These are phyloP conservation scores for Rhododendron griersonianum DNA, from an alignment of 148 eudicot genomes.

Conservation along the genomic window DNA sequence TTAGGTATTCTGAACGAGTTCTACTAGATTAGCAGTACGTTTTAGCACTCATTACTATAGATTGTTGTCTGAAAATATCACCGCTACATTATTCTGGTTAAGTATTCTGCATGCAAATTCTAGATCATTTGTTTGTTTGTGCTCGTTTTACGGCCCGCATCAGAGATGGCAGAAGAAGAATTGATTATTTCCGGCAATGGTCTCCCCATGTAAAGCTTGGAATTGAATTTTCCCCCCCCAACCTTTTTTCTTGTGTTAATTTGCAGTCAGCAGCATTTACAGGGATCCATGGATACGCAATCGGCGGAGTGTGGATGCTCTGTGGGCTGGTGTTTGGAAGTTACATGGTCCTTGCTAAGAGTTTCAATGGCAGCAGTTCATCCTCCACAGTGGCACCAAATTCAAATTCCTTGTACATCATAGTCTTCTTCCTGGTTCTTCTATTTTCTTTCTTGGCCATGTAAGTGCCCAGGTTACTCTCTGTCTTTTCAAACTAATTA, in stretches of 20 bases:
- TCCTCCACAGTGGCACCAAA: conserved; percentile 14
- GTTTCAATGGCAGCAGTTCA: conserved; percentile 8
- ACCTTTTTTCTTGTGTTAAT: not conserved
- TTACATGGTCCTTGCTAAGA: conserved; percentile 30
- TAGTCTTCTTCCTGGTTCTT: conserved; percentile 36
- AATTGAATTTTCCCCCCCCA: not conserved
- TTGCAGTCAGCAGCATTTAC: conserved; percentile 66
- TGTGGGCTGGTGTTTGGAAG: conserved; percentile 54
- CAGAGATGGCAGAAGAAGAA: not conserved
- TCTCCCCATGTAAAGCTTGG: not conserved
- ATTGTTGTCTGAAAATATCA: too few species aligned
- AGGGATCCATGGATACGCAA: conserved; percentile 68
- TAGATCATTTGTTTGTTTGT: too few species aligned
- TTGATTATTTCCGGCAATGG: not conserved
- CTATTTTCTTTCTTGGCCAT: conserved; percentile 49
- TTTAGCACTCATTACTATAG: too few species aligned
- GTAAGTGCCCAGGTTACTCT: conserved; percentile 29
- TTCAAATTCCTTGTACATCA: conserved; percentile 30
- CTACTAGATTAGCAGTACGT: too few species aligned
- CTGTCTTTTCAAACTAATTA: not conserved
- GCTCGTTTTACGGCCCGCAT: too few species aligned
- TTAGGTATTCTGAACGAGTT: too few species aligned
- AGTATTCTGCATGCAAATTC: too few species aligned
- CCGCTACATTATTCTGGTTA: too few species aligned
- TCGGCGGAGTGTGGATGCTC: conserved; percentile 51